phyloP scores from a whole-genome alignment of 1,284 basidiomycete species.

The Cryptococcus sp. region DNA sequence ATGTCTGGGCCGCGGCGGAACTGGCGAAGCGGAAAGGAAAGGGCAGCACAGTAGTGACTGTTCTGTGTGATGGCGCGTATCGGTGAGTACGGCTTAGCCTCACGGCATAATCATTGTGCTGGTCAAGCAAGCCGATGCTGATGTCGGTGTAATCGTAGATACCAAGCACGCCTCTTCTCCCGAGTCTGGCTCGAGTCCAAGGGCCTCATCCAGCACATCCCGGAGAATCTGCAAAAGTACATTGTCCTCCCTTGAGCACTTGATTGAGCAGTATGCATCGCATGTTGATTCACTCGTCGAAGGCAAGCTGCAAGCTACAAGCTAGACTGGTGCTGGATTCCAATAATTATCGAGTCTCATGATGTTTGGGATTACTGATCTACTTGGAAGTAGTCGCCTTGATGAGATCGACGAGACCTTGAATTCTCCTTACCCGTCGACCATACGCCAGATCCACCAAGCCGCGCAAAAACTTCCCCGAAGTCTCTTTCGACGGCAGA shows the following conservation, averaged over 20 bases:
- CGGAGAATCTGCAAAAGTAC: slow-evolving; percentile 80
- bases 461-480: slow-evolving; percentile 75
- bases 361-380: background rate
- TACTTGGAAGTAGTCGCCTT: slow-evolving; percentile 13
- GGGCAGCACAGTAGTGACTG: slow-evolving; percentile 81
- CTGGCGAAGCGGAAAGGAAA: slow-evolving; percentile 79
- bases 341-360: no score
- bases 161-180: slow-evolving; percentile 95
- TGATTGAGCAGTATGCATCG: slow-evolving; percentile 1
- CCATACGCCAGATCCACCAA: slow-evolving; percentile 74
- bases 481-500: slow-evolving; percentile 25
- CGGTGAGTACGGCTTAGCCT: slow-evolving; percentile 57
- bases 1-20: slow-evolving; percentile 90
- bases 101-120: background rate
- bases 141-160: slow-evolving; percentile 52
- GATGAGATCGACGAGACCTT: slow-evolving; percentile 39
- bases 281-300: background rate
- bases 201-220: slow-evolving; percentile 75
- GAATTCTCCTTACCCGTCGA: slow-evolving; percentile 50
- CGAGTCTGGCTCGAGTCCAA: slow-evolving; percentile 89
- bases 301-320: no score
- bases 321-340: no score
- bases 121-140: background rate
- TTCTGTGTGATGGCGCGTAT: slow-evolving; percentile 93
- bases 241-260: slow-evolving; percentile 65